Conservation (phyloP, 129 eudicot species). For the Cynara cardunculus region DNA sequence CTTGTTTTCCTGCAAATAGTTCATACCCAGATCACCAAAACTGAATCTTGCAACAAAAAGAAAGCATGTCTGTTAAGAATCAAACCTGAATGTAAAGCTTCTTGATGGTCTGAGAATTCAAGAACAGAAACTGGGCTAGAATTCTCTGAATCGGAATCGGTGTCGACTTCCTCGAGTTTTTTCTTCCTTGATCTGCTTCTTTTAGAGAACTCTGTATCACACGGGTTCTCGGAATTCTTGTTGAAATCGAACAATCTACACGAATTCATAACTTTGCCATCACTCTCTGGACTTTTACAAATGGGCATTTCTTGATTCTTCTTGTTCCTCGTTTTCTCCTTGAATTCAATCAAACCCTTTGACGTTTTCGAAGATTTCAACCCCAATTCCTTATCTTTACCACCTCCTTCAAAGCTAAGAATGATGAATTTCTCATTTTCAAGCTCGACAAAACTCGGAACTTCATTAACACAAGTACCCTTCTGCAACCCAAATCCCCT, state of each 20-base stretch:
- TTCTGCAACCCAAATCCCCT: constrained; percentile 26
- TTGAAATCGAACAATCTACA: constrained; percentile 22
- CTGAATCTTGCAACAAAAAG: background rate
- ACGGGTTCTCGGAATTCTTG: constrained; percentile 4
- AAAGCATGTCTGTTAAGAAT: background rate
- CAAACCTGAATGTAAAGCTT: constrained; percentile 49
- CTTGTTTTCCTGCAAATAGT: constrained; percentile 37
- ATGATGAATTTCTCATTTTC: constrained; percentile 74
- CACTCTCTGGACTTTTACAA: constrained; percentile 5
- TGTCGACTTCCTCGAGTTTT: constrained; percentile 30
- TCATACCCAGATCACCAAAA: constrained; percentile 16
- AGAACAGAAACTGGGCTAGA: constrained; percentile 88
- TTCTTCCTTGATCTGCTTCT: constrained; percentile 27
- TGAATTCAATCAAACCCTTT: constrained; percentile 17
- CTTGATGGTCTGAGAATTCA: constrained; percentile 41
- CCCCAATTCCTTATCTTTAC: constrained; percentile 27
- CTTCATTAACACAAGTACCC: constrained; percentile 38
- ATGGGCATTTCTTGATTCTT: constrained; percentile 33
- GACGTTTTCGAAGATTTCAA: constrained; percentile 26
- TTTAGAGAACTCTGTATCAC: background rate
- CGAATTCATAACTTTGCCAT: constrained; percentile 13
- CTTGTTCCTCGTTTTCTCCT: constrained; percentile 25
- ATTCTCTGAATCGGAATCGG: constrained; percentile 55
- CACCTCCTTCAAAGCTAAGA: constrained; percentile 64
- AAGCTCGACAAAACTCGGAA: constrained; percentile 49